Base-by-base conservation (phyloP, 2,329 filamentous ascomycete genomes). In the Ophiostoma perfectum region DNA sequence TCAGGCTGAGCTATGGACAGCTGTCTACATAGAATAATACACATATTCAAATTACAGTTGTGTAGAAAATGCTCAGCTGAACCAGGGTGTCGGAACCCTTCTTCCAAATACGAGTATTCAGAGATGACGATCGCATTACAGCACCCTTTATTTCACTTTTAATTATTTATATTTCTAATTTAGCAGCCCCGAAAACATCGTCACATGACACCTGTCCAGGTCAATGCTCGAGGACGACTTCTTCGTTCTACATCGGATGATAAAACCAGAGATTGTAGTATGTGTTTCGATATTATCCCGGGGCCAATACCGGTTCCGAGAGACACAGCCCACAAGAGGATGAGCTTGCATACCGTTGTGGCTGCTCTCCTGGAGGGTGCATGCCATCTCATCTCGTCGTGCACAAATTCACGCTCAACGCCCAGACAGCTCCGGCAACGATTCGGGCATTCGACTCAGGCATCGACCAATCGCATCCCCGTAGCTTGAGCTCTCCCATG, bases 1-100 rank as follows among this genome's bases (percentile, higher is more conserved):
- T 27, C 49, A 55, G 49, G 49, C n/a, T 18, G n/a, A 55, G n/a
- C 49, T 55, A 55, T 14, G 16, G 45, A 47, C 45, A 47, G 45
- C 6, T 27, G 47, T 5, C 8, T 55, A 27, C 58, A 41, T 41
- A 62, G 9, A 38, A 27, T 60, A 60, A 18, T 60, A n/a, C 9
- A 60, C 5, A 60, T 27, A 1, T 27, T 27, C 55, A 60, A 60
- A 38, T 62, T 62, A 62, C 58, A 62, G 58, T 62, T 62, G 58
- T 62, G 58, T 62, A 62, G 58, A 62, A 62, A 63, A n/a, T 42
- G 60, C 39, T 63, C 60, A 63, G 60, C 60, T 63, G 60, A 42
- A n/a, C 60, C 60, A 63, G 60, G 60, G 60, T 18, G 39, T 63
- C 60, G 60, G 60, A 63, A 9, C 47, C n/a, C 16, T 42, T 63